A percentile compares a stretch with the other conserved stretches of the same genome.
phyloP scores from a whole-genome alignment of 2,329 filamentous ascomycete genomes.

The Knufia petricola region DNA sequence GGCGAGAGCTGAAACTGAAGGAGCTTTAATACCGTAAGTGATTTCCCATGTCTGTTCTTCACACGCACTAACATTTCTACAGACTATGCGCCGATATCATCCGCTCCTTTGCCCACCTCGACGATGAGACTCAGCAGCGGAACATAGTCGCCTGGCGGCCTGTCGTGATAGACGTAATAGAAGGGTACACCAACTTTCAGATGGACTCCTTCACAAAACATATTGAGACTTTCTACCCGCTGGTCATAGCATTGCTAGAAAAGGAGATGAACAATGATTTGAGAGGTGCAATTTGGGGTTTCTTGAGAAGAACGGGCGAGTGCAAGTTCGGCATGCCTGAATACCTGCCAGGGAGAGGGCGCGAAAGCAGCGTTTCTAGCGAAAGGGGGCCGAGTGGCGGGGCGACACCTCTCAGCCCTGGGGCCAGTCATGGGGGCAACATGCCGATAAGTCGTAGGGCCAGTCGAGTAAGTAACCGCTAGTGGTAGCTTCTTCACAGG shows the following conservation, averaged over 20 bases:
- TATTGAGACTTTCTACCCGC: constrained; percentile 73
- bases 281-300: constrained; percentile 62
- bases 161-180: constrained; percentile 91
- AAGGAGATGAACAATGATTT: constrained; percentile 76
- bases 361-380: constrained; percentile 16
- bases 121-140: constrained; percentile 91
- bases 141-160: constrained; percentile 97
- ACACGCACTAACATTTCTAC: constrained; percentile 25
- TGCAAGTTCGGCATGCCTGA: constrained; percentile 45
- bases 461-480: constrained; percentile 7
- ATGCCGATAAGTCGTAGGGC: constrained; percentile 2
- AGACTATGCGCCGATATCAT: constrained; percentile 88
- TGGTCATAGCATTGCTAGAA: constrained; percentile 70
- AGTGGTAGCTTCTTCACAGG: background rate
- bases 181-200: constrained; percentile 82
- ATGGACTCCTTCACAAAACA: constrained; percentile 69
- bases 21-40: constrained; percentile 69
- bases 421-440: background rate
- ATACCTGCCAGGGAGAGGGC: constrained; percentile 12
- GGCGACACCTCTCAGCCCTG: constrained; percentile 4
- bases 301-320: constrained; percentile 77
- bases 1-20: constrained; percentile 74
- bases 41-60: background rate
- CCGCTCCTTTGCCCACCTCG: constrained; percentile 69
- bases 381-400: background rate